These are phyloP conservation scores for Santalum album DNA, from an alignment of 164 flowering plant genomes.

Conservation along the genomic window DNA sequence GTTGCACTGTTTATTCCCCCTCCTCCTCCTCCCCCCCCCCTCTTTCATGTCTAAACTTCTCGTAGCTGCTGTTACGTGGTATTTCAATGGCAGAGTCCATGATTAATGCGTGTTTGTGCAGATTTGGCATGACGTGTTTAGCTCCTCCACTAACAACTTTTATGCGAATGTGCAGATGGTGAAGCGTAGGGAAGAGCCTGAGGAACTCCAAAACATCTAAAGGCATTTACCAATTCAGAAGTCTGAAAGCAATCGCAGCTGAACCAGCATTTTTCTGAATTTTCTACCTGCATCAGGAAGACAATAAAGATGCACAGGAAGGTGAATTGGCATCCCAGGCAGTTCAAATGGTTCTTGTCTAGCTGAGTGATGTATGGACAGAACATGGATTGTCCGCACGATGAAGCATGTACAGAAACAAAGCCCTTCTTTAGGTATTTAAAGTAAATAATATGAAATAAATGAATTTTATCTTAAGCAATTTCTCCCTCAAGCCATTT, in stretches of 20 bases:
- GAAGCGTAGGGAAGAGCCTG: slow-evolving; percentile 35
- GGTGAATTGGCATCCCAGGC: slow-evolving; percentile 22
- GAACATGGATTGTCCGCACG: neutral
- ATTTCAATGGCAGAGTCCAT: neutral
- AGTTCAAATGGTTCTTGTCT: slow-evolving; percentile 7
- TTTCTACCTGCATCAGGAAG: neutral
- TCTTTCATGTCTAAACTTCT: too few relatives aligned
- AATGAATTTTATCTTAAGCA: slow-evolving; percentile 1
- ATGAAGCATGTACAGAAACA: slow-evolving; percentile 15
- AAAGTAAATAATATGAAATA: slow-evolving; percentile 9
- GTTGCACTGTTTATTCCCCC: too few relatives aligned
- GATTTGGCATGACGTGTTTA: neutral
- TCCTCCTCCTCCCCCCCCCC: too few relatives aligned
- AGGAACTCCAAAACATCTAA: slow-evolving; percentile 25
- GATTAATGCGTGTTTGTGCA: neutral
- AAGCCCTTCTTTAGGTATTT: slow-evolving; percentile 9
- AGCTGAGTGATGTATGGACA: slow-evolving; percentile 20
- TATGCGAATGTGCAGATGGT: slow-evolving; percentile 26
- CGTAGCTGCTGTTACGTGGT: neutral
- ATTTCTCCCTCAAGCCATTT: too few relatives aligned
- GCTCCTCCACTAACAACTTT: neutral
- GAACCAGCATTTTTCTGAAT: neutral
- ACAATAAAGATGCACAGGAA: neutral
- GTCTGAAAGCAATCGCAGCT: slow-evolving; percentile 3
- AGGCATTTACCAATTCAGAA: slow-evolving; percentile 9